Evolutionary conservation across 805 yeast genomes (phyloP), one percentile per base, ranked within the genome.

Genomic region (Schwanniomyces sp.): DNA sequence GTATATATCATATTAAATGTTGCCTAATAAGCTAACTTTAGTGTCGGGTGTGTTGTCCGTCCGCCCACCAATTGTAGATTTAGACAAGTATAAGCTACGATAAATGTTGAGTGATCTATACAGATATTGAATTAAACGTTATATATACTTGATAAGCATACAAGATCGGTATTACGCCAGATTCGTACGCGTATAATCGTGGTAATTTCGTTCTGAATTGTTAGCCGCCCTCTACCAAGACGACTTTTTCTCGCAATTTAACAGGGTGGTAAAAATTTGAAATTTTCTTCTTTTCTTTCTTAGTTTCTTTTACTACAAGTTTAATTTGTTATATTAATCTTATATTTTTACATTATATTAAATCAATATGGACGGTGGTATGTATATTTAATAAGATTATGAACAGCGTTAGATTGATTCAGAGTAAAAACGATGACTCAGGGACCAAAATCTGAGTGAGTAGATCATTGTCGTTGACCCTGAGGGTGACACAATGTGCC

Each of bases 291-390:
- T 40, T 45, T 41, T 45, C 43, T 45, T 41, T 29, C 40, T 26
- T 41, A 24, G 12, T 40, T 27, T 27, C 47, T 40, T 40, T 44
- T 45, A 39, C 44, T 32, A 45, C 48, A 29, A 32, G 41, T 39
- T 39, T 39, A 39, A 25, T 39, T 40, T 45, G 40, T 18, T 27
- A 40, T 27, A 45, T 38, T 45, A 34, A 34, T 40, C 32, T 41
- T 45, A 40, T 45, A 40, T 40, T 45, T 32, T 37, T 26, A 28
- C 30, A 45, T 28, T 39, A 45, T 36, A 40, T 34, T 45, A 49
- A 55, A 50, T 60, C 71, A 77, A 68, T 62, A 78, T 79, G 83
- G 83, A 79, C 78, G 81, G 81, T 69, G 81, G 82, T 78, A 78
- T 69, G 82, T 78, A 67, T 46, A 36, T 25, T 37, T 37, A 37